These are phyloP conservation scores for Tubosaeta brunneosetosa DNA, from an alignment of 768 basidiomycete species.

Conservation along the genomic window DNA sequence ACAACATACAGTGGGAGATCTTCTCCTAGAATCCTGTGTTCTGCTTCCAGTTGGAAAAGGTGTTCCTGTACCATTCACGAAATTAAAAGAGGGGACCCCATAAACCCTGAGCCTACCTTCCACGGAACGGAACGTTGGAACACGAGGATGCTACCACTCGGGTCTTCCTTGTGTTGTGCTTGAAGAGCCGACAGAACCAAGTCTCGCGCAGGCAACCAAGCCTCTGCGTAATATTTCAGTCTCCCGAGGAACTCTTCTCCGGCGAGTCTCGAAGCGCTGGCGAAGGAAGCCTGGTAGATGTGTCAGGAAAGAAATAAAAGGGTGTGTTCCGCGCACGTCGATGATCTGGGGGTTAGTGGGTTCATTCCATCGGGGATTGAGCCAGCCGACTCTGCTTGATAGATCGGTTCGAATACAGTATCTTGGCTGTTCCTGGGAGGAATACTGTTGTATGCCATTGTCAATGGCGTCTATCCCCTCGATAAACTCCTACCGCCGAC, in stretches of 20 bases:
- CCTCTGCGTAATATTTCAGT: conserved; percentile 76
- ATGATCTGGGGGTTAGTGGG: conserved; percentile 54
- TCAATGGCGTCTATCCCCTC: conserved; percentile 94
- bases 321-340: conserved; percentile 51
- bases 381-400: conserved; percentile 70
- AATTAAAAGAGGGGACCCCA: neutral
- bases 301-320: conserved; percentile 6
- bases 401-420: conserved; percentile 83
- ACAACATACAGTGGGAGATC: conserved; percentile 75
- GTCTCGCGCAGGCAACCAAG: conserved; percentile 91
- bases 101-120: conserved; percentile 53
- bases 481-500: conserved; percentile 67
- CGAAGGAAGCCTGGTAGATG: conserved; percentile 57
- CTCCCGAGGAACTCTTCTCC: conserved; percentile 81
- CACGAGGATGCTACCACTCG: conserved; percentile 71
- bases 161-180: conserved; percentile 55
- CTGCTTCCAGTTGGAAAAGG: conserved; percentile 79
- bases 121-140: conserved; percentile 81
- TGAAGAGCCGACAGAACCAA: conserved; percentile 61
- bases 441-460: conserved; percentile 87
- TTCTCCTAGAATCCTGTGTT: conserved; percentile 41
- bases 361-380: conserved; percentile 95
- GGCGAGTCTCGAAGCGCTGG: conserved; percentile 72
- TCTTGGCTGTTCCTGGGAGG: conserved; percentile 54
- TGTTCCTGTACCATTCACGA: conserved; percentile 58